Conservation (phyloP, 2,329 filamentous ascomycete species). For the Diaporthe aspalathi region DNA sequence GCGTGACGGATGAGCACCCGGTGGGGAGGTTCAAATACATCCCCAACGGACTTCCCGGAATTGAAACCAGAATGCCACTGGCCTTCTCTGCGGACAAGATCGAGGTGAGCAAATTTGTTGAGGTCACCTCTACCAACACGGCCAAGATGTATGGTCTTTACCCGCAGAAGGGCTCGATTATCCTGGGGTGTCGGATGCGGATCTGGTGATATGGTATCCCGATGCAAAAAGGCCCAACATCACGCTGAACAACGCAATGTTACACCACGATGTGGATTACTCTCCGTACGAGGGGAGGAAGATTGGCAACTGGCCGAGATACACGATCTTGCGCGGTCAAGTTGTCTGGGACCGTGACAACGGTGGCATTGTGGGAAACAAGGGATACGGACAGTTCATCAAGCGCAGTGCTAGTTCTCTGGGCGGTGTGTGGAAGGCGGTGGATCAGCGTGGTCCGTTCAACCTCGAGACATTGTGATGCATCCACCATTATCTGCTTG, state of each 20-base stretch:
- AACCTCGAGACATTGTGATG: conserved; percentile 33
- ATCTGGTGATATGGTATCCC: conserved; percentile 69
- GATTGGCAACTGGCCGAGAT: conserved; percentile 69
- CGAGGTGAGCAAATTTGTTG: conserved; percentile 61
- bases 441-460: conserved; percentile 39
- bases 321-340: conserved; percentile 67
- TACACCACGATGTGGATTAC: conserved; percentile 72
- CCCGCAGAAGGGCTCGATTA: conserved; percentile 59
- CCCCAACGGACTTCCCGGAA: conserved; percentile 66
- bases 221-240: conserved; percentile 55
- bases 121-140: conserved; percentile 63
- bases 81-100: conserved; percentile 55
- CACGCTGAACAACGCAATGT: conserved; percentile 59
- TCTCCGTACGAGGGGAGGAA: conserved; percentile 68
- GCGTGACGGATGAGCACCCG: conserved; percentile 57
- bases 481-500: background rate
- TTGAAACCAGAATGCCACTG: conserved; percentile 65
- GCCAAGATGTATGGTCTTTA: conserved; percentile 69
- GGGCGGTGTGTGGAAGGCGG: conserved; percentile 41
- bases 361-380: conserved; percentile 61
- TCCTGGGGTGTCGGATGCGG: conserved; percentile 65
- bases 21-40: conserved; percentile 63
- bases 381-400: conserved; percentile 61
- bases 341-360: conserved; percentile 67
- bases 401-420: conserved; percentile 50